Conservation (phyloP, 2,329 filamentous ascomycete species). For the Neopestalotiopsis clavispora region DNA sequence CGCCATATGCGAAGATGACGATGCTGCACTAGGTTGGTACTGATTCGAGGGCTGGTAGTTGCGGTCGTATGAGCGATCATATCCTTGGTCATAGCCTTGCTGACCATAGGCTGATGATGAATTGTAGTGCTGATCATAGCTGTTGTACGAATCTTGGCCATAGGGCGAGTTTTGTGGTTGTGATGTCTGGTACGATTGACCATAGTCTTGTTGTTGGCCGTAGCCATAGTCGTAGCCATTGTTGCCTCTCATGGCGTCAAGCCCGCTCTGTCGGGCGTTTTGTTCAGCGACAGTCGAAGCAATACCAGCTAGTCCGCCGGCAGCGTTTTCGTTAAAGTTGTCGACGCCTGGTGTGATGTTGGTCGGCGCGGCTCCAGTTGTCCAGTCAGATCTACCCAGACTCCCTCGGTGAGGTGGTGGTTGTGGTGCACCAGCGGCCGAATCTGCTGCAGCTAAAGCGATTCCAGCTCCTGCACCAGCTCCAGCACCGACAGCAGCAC, state of each 20-base stretch:
- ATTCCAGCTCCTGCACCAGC: slow-evolving; percentile 28
- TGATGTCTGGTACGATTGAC: neutral
- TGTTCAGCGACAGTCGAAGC: slow-evolving; percentile 69
- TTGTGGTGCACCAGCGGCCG: slow-evolving; percentile 30
- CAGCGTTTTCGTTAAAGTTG: slow-evolving; percentile 67
- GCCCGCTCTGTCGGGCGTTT: slow-evolving; percentile 67
- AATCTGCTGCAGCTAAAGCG: slow-evolving; percentile 25
- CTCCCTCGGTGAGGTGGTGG: slow-evolving; percentile 33
- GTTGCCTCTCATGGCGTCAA: slow-evolving; percentile 60
- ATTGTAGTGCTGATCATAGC: slow-evolving; percentile 21
- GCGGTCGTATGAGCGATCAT: slow-evolving; percentile 23
- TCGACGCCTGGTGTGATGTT: slow-evolving; percentile 67
- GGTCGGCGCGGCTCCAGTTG: slow-evolving; percentile 33
- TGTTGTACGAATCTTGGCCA: slow-evolving; percentile 23
- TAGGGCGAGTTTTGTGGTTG: slow-evolving; percentile 23
- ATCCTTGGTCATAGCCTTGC: slow-evolving; percentile 18
- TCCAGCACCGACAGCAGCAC: slow-evolving; percentile 25
- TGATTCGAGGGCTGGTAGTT: slow-evolving; percentile 27
- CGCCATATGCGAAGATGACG: slow-evolving; percentile 49
- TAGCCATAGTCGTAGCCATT: slow-evolving; percentile 28
- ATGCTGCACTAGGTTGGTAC: slow-evolving; percentile 40
- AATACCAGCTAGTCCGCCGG: slow-evolving; percentile 71
- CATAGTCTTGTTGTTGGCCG: slow-evolving; percentile 25
- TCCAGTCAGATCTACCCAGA: slow-evolving; percentile 27
- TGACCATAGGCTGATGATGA: slow-evolving; percentile 12